Base-by-base conservation (phyloP, 768 basidiomycete species). In the Lactarius pseudohatsudake region DNA sequence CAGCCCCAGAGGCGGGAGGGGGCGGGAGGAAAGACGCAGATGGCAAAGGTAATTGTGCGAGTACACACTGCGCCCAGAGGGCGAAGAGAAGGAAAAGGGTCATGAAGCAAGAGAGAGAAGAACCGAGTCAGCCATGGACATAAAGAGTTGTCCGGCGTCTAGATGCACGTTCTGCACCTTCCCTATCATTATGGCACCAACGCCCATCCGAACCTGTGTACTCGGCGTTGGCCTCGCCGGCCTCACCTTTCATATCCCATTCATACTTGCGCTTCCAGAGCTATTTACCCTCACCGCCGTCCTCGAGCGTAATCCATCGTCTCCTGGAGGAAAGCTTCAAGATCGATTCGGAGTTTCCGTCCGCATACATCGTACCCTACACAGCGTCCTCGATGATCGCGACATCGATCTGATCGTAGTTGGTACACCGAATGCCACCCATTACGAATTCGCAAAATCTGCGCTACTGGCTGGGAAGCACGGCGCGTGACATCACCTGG, bases 241-340 rank as follows among this genome's bases (percentile, higher is more conserved):
- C 41, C 78, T 88, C 47, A 89, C 89, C 3, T 94, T 95, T 77
- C 93, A 95, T 75, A 72, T 88, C 64, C 92, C 93, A 0, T 90
- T 93, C 75, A 78, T 95, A 64, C 83, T 88, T 62, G 85, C 90
- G 3, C 80, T 90, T 22, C 88, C 91, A 0, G 79, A 89, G 30
- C 76, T 85, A 58, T 93, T 92, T 79, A 83, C 77, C 10, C 83
- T 94, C 41, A 81, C 87, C 70, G 83, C 90, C n/a, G 87, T 93
- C 57, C 79, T 92, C 65, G 87, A 92, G 74, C 82, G 91, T 60
- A 88, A 86, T 71, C 89, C 91, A 1, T 73, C 78, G 38, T 74
- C 81, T 0, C 78, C 81, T 36, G 85, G 85, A 7, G 88, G 88
- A 43, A 88, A 86, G 73, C 84, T 90, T 0, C 79, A 85, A 26